A percentile compares a stretch with the other conserved stretches of the same genome.
phyloP scores from a whole-genome alignment of 306 rosid genomes.

The Cyamopsis tetragonoloba region DNA sequence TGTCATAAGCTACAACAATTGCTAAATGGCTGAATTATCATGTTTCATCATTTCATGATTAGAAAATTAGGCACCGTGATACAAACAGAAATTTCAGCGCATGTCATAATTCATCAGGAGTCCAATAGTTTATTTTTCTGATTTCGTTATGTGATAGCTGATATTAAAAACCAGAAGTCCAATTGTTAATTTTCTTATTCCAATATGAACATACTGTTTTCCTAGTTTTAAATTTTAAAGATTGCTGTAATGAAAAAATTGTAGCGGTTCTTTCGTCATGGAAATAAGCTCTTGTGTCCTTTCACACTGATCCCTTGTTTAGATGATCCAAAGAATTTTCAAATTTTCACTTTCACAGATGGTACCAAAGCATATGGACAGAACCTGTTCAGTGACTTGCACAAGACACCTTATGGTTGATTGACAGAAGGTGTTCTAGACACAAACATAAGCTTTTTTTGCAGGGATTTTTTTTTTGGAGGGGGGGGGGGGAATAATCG shows the following conservation, averaged over 20 bases:
- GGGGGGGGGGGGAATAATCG: too few relatives aligned
- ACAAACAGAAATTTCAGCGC: background rate
- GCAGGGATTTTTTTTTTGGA: too few relatives aligned
- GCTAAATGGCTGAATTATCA: conserved; percentile 10
- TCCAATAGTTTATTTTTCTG: background rate
- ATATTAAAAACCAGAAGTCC: background rate
- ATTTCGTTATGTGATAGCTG: background rate
- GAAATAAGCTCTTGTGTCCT: background rate
- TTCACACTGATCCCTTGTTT: background rate
- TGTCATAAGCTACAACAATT: conserved; percentile 6
- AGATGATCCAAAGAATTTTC: conserved; percentile 6
- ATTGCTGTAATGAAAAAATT: background rate
- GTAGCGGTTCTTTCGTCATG: background rate
- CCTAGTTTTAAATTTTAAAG: background rate
- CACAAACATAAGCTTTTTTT: too few relatives aligned
- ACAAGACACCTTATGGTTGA: background rate
- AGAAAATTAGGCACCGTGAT: background rate
- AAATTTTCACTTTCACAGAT: background rate
- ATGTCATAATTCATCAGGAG: conserved; percentile 1
- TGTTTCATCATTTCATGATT: conserved; percentile 12
- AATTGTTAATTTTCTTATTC: background rate
- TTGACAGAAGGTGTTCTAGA: background rate
- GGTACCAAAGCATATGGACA: background rate
- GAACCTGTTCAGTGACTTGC: background rate
- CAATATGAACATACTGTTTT: background rate